Percentiles rank a stretch among this genome's conserved stretches.
Conservation (phyloP, 2,329 filamentous ascomycete species). For the Aspergillus sp. region DNA sequence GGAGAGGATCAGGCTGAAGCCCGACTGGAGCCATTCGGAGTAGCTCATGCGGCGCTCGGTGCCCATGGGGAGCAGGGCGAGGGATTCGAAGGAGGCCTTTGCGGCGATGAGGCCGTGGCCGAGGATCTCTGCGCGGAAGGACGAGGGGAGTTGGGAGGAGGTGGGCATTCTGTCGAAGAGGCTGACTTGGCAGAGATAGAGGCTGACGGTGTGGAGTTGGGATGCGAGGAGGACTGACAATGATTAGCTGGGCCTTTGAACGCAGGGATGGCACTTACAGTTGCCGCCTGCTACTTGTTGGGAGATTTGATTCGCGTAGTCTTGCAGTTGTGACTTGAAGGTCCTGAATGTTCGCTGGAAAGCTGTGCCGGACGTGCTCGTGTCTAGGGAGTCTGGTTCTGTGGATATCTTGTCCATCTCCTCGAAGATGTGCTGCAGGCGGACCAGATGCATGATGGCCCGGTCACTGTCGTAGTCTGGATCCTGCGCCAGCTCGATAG, state of each 20-base stretch:
- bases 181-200: constrained; percentile 42
- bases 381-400: neutral
- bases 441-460: constrained; percentile 15
- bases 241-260: neutral
- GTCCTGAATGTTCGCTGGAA: constrained; percentile 2
- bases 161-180: constrained; percentile 24
- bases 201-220: constrained; percentile 40
- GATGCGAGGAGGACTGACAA: constrained; percentile 33
- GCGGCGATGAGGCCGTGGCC: constrained; percentile 14
- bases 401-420: constrained; percentile 4
- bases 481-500: constrained; percentile 5
- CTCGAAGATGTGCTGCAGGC: constrained; percentile 15
- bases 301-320: neutral
- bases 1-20: constrained; percentile 24
- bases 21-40: constrained; percentile 42
- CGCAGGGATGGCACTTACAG: neutral
- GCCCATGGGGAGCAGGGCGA: constrained; percentile 34
- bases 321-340: neutral
- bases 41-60: constrained; percentile 40
- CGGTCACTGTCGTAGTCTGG: constrained; percentile 12
- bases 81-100: constrained; percentile 15
- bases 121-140: constrained; percentile 13
- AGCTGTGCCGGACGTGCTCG: neutral
- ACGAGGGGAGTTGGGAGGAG: neutral
- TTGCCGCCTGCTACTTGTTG: neutral